Percentiles rank a stretch among this genome's conserved stretches.
phyloP scores from a whole-genome alignment of 345 rosid genomes.

The Chamaenerion angustifolium region DNA sequence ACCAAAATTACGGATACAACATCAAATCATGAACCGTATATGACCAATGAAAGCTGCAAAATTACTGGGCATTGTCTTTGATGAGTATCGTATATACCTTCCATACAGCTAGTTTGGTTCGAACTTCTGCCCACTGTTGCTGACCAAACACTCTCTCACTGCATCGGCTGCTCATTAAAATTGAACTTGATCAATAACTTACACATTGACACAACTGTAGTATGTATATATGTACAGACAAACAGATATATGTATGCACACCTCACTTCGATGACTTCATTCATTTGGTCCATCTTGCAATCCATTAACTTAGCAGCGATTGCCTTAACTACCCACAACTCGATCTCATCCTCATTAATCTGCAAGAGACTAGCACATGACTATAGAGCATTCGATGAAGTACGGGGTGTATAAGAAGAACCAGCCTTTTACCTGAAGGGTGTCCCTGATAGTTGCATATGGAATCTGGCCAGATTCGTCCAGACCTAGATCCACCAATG shows the following conservation, averaged over 20 bases:
- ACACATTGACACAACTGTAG: not conserved
- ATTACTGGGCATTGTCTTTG: too few species aligned
- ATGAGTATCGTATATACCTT: constrained; percentile 55
- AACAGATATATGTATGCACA: constrained; percentile 9
- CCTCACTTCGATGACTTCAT: constrained; percentile 73
- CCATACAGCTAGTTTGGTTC: constrained; percentile 62
- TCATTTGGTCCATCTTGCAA: constrained; percentile 92
- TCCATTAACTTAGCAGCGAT: constrained; percentile 62
- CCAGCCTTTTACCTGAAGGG: constrained; percentile 43
- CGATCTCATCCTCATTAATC: constrained; percentile 78
- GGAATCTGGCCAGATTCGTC: constrained; percentile 61
- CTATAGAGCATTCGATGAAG: constrained; percentile 1
- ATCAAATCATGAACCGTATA: not conserved
- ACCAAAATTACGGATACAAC: too few species aligned
- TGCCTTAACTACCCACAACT: constrained; percentile 81
- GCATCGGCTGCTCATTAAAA: constrained; percentile 36
- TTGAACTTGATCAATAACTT: not conserved
- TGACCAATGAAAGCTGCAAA: not conserved
- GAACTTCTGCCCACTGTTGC: constrained; percentile 57
- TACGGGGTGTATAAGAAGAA: constrained; percentile 2
- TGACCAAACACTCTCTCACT: constrained; percentile 62
- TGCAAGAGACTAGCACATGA: constrained; percentile 12
- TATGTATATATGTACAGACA: not conserved
- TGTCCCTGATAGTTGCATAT: constrained; percentile 46
- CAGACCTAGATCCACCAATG: constrained; percentile 67